Evolutionary conservation across 345 rosid species (phyloP).

Genomic region (Eucalyptus lansdowneana): DNA sequence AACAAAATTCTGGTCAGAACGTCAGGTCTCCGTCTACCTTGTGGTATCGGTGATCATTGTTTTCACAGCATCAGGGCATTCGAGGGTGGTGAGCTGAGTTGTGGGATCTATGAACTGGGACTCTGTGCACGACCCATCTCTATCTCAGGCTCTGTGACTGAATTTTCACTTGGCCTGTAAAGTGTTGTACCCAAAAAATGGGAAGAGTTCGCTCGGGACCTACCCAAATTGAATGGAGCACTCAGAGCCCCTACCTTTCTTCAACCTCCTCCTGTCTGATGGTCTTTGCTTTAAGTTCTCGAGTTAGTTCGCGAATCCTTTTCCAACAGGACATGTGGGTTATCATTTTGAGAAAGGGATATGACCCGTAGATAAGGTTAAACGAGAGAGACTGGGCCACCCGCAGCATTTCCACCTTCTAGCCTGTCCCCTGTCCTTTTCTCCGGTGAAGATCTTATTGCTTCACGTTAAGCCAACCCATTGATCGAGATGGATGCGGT

Average conservation of each 20-base stretch:
- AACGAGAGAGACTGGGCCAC: neutral
- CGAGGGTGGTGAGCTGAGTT: neutral
- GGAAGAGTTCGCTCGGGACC: neutral
- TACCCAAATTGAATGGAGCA: neutral
- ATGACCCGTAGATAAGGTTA: neutral
- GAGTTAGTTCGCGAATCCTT: neutral
- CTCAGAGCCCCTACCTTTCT: neutral
- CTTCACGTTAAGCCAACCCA: neutral
- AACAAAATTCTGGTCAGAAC: neutral
- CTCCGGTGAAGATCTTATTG: neutral
- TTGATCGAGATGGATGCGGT: neutral
- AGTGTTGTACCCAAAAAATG: neutral
- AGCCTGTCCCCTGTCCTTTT: neutral
- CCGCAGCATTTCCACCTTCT: neutral
- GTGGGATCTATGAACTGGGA: neutral
- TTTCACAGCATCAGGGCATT: neutral
- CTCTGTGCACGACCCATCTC: neutral
- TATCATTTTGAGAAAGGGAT: neutral
- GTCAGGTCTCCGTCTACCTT: neutral
- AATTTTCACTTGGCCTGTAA: neutral
- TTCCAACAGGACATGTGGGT: neutral
- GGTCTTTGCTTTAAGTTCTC: neutral
- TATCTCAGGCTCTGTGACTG: neutral
- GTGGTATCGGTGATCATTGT: neutral
- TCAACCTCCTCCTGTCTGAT: neutral